Conservation (phyloP, 225 moss, liverwort and hornwort genomes). For the Pseudisothecium myosuroides region DNA sequence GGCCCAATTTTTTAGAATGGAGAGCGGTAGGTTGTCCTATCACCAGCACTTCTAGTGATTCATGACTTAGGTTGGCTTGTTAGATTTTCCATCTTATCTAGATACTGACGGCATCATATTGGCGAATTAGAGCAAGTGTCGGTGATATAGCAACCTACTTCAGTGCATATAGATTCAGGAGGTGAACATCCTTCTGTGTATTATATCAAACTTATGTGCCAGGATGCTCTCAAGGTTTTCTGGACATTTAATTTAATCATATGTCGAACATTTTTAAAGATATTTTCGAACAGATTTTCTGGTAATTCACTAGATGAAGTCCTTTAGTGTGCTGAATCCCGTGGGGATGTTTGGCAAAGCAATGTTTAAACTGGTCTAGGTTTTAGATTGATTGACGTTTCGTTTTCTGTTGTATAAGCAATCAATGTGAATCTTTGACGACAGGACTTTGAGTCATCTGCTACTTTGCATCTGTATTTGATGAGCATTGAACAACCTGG, state of each 20-base stretch:
- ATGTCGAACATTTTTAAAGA: neutral
- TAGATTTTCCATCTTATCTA: neutral
- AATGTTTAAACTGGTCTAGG: neutral
- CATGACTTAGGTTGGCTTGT: neutral
- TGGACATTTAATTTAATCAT: neutral
- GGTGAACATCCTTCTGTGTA: neutral
- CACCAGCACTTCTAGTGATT: neutral
- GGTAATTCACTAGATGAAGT: neutral
- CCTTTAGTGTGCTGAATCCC: neutral
- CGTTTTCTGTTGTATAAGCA: neutral
- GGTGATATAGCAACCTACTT: neutral
- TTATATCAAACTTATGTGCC: neutral
- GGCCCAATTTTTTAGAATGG: neutral
- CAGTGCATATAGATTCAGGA: neutral
- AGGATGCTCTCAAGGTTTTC: neutral
- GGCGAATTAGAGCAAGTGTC: neutral
- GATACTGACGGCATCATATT: neutral
- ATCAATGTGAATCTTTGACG: neutral
- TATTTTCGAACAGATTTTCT: neutral
- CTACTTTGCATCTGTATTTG: neutral
- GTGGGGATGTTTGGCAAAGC: neutral
- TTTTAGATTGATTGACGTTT: neutral
- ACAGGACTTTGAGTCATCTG: neutral
- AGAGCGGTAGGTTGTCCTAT: neutral
- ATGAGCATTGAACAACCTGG: neutral